These are phyloP conservation scores for Apiospora aurea DNA, from an alignment of 2,329 filamentous ascomycete species.

Conservation along the genomic window DNA sequence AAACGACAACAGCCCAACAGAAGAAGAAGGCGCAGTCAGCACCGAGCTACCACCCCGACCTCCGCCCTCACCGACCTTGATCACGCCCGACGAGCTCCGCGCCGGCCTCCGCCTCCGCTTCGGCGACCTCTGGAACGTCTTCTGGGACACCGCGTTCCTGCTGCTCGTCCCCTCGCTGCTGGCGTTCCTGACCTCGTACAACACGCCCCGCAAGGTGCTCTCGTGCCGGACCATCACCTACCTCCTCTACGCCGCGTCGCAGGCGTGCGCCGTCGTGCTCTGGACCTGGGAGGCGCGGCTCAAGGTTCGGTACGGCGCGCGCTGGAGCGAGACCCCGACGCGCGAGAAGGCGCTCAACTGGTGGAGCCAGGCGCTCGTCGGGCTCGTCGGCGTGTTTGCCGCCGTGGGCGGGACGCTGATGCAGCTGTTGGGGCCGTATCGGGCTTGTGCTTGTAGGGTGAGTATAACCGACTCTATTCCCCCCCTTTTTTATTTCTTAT, in stretches of 20 bases:
- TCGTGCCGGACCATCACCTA: conserved; percentile 45
- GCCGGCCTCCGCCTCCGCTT: conserved; percentile 31
- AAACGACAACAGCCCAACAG: neutral
- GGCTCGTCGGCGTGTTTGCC: conserved; percentile 40
- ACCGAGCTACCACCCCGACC: neutral
- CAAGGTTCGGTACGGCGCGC: conserved; percentile 36
- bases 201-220: conserved; percentile 42
- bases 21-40: neutral
- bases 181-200: conserved; percentile 44
- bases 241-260: conserved; percentile 43
- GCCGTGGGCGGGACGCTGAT: conserved; percentile 40
- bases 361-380: conserved; percentile 41
- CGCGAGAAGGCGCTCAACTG: conserved; percentile 39
- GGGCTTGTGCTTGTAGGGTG: conserved; percentile 39
- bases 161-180: conserved; percentile 40
- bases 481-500: neutral
- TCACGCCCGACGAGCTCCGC: conserved; percentile 31
- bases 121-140: conserved; percentile 36
- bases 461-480: conserved; percentile 21
- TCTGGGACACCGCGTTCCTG: conserved; percentile 34
- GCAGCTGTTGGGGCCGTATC: conserved; percentile 39
- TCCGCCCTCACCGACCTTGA: neutral
- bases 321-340: conserved; percentile 37
- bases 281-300: conserved; percentile 40
- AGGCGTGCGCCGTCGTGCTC: conserved; percentile 41